These are phyloP conservation scores for Rhododendron ferrugineum DNA, from an alignment of 148 eudicot genomes.

Conservation along the genomic window DNA sequence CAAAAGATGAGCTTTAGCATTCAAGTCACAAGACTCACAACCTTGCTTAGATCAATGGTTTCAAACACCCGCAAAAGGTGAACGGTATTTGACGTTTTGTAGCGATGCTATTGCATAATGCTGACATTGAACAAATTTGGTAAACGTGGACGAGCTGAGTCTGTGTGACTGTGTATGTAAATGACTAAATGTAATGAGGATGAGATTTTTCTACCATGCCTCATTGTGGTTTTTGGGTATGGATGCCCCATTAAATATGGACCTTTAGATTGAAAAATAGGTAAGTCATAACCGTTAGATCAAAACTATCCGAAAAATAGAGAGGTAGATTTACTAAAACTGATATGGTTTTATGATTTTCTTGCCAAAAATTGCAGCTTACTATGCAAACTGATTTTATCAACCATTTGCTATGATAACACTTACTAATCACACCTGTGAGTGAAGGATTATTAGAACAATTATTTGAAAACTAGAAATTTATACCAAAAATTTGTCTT, in stretches of 20 bases:
- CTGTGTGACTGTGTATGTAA: neutral
- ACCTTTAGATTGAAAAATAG: neutral
- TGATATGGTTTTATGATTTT: neutral
- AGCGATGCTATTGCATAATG: neutral
- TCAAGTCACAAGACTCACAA: neutral
- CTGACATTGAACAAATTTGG: neutral
- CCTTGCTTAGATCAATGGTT: neutral
- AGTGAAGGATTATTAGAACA: no score
- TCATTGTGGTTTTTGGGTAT: neutral
- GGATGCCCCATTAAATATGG: neutral
- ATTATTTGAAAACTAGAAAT: no score
- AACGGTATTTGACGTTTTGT: neutral
- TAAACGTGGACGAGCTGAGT: neutral
- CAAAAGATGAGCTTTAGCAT: slow-evolving; percentile 76
- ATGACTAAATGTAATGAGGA: neutral
- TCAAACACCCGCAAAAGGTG: neutral
- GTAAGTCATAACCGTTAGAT: neutral
- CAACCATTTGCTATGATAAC: no score
- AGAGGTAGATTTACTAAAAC: neutral
- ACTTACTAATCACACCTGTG: no score
- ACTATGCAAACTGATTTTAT: no score
- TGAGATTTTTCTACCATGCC: neutral
- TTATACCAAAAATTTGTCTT: no score
- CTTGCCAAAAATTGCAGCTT: neutral
- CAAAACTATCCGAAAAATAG: neutral